Base-by-base conservation (phyloP, 2,329 filamentous ascomycete genomes). In the Microthyrium microscopicum region DNA sequence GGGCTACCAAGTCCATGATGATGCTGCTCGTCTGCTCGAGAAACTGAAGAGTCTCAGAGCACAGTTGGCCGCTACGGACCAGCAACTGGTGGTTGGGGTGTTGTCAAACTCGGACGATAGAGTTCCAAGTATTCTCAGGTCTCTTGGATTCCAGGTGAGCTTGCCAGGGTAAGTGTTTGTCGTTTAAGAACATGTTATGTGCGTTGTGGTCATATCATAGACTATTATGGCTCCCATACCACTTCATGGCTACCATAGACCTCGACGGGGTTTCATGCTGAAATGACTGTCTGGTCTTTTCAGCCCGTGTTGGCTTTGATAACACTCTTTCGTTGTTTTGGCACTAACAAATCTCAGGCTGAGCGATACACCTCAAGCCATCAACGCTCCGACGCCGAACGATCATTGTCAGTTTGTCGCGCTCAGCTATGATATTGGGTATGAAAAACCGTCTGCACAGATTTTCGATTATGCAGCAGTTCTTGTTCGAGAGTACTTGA, bases 31-130 rank as follows among this genome's bases (percentile, higher is more conserved):
- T 1, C 55, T 66, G 8, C 57, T 75, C 17, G 38, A 48, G 13
- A 47, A 46, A 12, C 39, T 73, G 4, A 52, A 54, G 22, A 25
- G 22, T 25, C 22, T 25, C 22, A 25, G 13, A n/a, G n/a, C n/a
- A n/a, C n/a, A n/a, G n/a, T n/a, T n/a, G n/a, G n/a, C n/a, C n/a
- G n/a, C n/a, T n/a, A n/a, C n/a, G n/a, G n/a, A n/a, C n/a, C n/a
- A 52, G 11, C 48, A 46, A 9, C 55, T 62, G 4, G 51, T 70
- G 2, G 52, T 72, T 4, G 71, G 70, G 18, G 55, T 76, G 5
- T 60, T 77, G 32, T 70, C 70, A 8, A 77, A 77, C 45, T 75
- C 70, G 0, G 72, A 77, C 41, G 60, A 68, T 44, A 57, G 71
- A n/a, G 65, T 74, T 0, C 60, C 63, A 0, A 49, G 49, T 18